These are phyloP conservation scores for Paradendryphiella salina DNA, from an alignment of 2,329 filamentous ascomycete species.

Conservation along the genomic window DNA sequence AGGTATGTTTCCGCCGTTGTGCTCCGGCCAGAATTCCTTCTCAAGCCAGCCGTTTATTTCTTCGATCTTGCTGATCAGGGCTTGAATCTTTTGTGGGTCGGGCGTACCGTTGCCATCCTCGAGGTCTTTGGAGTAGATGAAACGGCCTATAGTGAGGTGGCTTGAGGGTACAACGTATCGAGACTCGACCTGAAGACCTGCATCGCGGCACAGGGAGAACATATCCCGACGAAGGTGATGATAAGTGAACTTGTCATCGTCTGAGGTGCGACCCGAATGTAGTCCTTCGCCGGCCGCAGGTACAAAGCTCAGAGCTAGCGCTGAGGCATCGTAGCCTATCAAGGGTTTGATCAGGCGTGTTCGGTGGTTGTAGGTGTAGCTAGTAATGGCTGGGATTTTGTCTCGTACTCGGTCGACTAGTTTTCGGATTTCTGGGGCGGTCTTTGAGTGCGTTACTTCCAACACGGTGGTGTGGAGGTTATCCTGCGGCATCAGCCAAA, in stretches of 20 bases:
- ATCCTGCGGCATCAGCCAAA: constrained; percentile 84
- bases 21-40: constrained; percentile 67
- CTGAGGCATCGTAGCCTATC: constrained; percentile 81
- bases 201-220: constrained; percentile 62
- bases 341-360: constrained; percentile 78
- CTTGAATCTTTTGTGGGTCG: constrained; percentile 60
- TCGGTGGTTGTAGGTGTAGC: constrained; percentile 68
- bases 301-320: constrained; percentile 83
- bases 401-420: constrained; percentile 63
- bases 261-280: constrained; percentile 37
- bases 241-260: constrained; percentile 75
- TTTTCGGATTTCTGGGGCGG: constrained; percentile 66
- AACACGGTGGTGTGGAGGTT: constrained; percentile 83
- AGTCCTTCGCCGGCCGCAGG: constrained; percentile 69
- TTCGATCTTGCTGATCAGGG: constrained; percentile 72
- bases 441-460: constrained; percentile 81
- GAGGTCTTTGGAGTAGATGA: constrained; percentile 68
- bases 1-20: constrained; percentile 47
- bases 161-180: constrained; percentile 88
- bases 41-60: constrained; percentile 76
- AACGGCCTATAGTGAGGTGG: constrained; percentile 85
- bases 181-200: constrained; percentile 71
- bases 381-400: constrained; percentile 62
- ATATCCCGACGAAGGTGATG: constrained; percentile 86
- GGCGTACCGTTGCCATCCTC: constrained; percentile 47